phyloP scores from a whole-genome alignment of 805 yeast genomes.

The Ascoidea tarda region DNA sequence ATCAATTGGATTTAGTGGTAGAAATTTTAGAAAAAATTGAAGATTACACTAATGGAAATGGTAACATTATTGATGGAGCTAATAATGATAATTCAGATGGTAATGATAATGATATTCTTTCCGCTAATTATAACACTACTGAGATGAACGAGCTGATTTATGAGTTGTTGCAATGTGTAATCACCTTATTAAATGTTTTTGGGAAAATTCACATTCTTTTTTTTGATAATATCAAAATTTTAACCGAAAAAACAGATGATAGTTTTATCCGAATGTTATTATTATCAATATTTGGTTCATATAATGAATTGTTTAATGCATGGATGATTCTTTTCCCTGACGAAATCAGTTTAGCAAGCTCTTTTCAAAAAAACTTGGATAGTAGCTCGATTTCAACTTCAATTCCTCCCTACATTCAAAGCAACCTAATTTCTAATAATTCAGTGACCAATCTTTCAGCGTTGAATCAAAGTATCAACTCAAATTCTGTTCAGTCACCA shows the following conservation, averaged over 20 bases:
- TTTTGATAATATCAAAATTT: conserved; percentile 22
- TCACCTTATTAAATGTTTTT: too few relatives aligned
- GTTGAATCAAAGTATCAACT: not conserved
- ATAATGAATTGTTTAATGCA: conserved; percentile 30
- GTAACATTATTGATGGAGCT: not conserved
- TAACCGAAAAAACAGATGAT: conserved; percentile 27
- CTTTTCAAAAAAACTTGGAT: not conserved
- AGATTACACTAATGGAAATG: conserved; percentile 1
- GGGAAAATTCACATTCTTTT: conserved; percentile 11
- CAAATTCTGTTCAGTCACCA: not conserved
- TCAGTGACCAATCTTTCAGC: not conserved
- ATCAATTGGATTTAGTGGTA: conserved; percentile 27
- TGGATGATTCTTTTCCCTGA: conserved; percentile 20
- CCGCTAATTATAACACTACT: conserved; percentile 6
- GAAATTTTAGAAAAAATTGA: conserved; percentile 27
- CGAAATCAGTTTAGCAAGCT: not conserved
- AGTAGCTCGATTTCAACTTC: not conserved
- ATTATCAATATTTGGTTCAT: conserved; percentile 27
- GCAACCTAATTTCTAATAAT: not conserved
- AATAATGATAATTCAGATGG: conserved; percentile 7
- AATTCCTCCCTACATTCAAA: not conserved
- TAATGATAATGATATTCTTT: not conserved
- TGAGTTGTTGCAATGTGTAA: not conserved
- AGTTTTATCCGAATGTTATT: conserved; percentile 30
- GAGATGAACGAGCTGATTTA: not conserved